Conservation (phyloP, 179 eudicot species). For the Kewa caespitosa region DNA sequence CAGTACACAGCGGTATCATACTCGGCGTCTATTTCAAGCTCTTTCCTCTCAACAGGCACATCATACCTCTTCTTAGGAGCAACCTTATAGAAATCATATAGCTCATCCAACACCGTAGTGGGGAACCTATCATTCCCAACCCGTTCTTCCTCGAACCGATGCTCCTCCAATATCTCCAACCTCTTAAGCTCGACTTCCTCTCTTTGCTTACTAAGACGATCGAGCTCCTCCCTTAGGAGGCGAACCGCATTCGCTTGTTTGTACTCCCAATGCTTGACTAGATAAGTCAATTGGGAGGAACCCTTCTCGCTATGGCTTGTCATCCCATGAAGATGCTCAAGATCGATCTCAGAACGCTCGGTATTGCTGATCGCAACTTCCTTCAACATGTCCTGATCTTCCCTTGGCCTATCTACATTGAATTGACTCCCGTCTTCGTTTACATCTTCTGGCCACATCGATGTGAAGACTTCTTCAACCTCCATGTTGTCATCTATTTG, state of each 20-base stretch:
- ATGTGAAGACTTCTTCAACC: constrained; percentile 28
- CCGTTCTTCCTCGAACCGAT: constrained; percentile 65
- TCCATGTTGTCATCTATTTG: constrained; percentile 32
- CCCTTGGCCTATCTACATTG: constrained; percentile 35
- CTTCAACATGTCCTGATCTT: constrained; percentile 36
- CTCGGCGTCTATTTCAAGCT: constrained; percentile 62
- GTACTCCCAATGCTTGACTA: constrained; percentile 79
- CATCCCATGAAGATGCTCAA: constrained; percentile 59
- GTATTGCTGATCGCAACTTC: constrained; percentile 45
- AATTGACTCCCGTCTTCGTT: constrained; percentile 36
- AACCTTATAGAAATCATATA: constrained; percentile 49
- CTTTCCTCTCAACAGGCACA: constrained; percentile 42
- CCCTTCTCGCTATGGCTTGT: constrained; percentile 71
- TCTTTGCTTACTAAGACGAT: constrained; percentile 68
- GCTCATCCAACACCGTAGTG: constrained; percentile 56
- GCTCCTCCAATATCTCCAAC: constrained; percentile 73
- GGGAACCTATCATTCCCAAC: constrained; percentile 53
- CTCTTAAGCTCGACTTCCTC: constrained; percentile 74
- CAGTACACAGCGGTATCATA: constrained; percentile 64
- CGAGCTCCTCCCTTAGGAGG: constrained; percentile 73
- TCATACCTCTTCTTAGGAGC: constrained; percentile 50
- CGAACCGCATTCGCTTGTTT: constrained; percentile 81
- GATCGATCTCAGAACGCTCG: constrained; percentile 58
- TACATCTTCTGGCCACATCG: constrained; percentile 41
- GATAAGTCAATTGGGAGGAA: constrained; percentile 60